These are phyloP conservation scores for Cucurbitaria berberidis DNA, from an alignment of 2,329 filamentous ascomycete genomes.

Conservation along the genomic window DNA sequence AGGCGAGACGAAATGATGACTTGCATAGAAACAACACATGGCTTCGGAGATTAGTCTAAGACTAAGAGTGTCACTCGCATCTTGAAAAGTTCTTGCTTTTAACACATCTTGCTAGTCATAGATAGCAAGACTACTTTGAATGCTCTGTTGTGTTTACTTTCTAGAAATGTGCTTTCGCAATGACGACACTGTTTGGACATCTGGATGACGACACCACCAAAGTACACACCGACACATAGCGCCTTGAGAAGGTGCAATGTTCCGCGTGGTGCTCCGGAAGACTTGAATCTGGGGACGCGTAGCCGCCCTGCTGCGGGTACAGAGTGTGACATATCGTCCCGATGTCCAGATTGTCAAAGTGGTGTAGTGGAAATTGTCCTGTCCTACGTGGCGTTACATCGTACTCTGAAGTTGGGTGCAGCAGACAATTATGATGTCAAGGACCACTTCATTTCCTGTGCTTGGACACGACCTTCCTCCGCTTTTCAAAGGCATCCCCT, in stretches of 20 bases:
- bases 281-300: neutral
- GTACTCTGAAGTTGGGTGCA: neutral
- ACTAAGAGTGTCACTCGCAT: no score
- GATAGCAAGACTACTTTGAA: no score
- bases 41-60: no score
- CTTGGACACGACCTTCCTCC: constrained; percentile 44
- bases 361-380: neutral
- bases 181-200: neutral
- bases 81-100: no score
- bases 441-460: constrained; percentile 22
- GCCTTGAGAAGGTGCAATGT: neutral
- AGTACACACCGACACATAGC: neutral
- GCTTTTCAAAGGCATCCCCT: constrained; percentile 71
- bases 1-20: no score
- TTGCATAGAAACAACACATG: no score
- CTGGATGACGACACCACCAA: neutral
- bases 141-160: no score
- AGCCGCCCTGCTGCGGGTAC: neutral
- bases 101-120: no score
- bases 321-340: neutral
- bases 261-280: neutral
- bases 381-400: neutral
- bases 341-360: neutral
- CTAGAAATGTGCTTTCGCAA: neutral
- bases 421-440: neutral